Base-by-base conservation (phyloP, 768 basidiomycete species). In the Tubosaeta sp. region DNA sequence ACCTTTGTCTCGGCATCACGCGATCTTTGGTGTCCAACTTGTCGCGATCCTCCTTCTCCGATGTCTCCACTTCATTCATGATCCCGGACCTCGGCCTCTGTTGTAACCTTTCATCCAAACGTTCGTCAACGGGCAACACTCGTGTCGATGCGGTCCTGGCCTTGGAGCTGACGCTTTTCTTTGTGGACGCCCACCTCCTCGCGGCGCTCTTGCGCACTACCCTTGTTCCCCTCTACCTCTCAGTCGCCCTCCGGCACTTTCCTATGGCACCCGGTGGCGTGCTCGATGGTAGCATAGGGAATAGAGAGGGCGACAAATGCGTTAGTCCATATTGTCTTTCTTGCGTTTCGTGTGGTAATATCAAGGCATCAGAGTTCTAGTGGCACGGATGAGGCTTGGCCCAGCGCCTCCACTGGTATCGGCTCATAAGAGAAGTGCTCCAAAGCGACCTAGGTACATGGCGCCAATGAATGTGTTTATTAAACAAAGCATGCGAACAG, bases 151-250 rank as follows among this genome's bases (percentile, higher is more conserved):
- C 63, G 65, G 1, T 72, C 4, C 72, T 82, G 46, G 62, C 74
- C 54, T 75, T 76, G 31, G 92, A 95, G 64, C 72, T 93, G 11
- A 86, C 86, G 2, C 68, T 93, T 11, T 74, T 90, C 1, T 51
- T 91, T 41, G 58, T 92, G 6, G 92, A 95, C 64, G 91, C 83
- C 10, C 79, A 92, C 56, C 82, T 84, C 38, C 86, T 91, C 69
- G 82, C 90, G 5, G 77, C 85, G 55, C 78, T 95, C 26, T 72
- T 94, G 2, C 92, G 90, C 65, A 80, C n/a, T n/a, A n/a, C 81
- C 58, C 77, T 91, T 56, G 83, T 91, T 34, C 91, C 5, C 83
- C 88, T 92, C 7, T 22, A 3, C 22, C 22, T 22, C 75, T 78
- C 26, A 62, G 74, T 12, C 81, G 85, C 57, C 42, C 78, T 0